phyloP scores from a whole-genome alignment of 2,329 filamentous ascomycete species.

The Arthroderma uncinatum region DNA sequence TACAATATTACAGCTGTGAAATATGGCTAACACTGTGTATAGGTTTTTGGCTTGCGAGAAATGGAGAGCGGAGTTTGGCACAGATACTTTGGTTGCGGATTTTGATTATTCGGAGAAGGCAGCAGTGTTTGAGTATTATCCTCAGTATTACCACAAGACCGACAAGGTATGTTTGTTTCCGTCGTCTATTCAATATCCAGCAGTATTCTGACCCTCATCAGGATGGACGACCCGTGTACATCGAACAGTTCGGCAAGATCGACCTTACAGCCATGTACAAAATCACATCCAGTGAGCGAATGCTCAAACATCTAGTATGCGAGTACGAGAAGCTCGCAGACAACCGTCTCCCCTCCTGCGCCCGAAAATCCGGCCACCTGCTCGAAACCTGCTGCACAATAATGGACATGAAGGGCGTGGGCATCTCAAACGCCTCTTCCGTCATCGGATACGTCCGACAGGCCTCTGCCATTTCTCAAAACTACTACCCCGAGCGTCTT shows the following conservation, averaged over 20 bases:
- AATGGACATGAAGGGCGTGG: conserved; percentile 95
- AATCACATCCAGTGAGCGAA: conserved; percentile 83
- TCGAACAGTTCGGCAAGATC: conserved; percentile 89
- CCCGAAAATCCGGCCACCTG: conserved; percentile 75
- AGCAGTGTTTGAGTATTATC: conserved; percentile 81
- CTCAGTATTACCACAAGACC: conserved; percentile 93
- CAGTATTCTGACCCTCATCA: conserved; percentile 28
- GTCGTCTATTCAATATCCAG: neutral
- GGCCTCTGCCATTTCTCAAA: conserved; percentile 83
- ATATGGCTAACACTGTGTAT: conserved; percentile 11
- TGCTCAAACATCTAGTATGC: conserved; percentile 90
- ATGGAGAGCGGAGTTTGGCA: conserved; percentile 78
- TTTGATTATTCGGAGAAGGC: conserved; percentile 84
- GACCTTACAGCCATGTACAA: conserved; percentile 83
- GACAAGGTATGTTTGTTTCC: conserved; percentile 36
- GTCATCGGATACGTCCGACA: conserved; percentile 82
- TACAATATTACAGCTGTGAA: neutral
- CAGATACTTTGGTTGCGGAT: conserved; percentile 66
- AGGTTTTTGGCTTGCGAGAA: conserved; percentile 88
- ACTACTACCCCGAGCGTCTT: conserved; percentile 97
- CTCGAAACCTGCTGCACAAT: conserved; percentile 97
- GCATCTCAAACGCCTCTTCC: conserved; percentile 64
- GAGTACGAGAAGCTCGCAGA: conserved; percentile 97
- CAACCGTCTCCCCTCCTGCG: conserved; percentile 87
- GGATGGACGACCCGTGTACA: conserved; percentile 95